Evolutionary conservation across 1,284 basidiomycete genomes (phyloP).

Genomic region (Boletus subluridellus): DNA sequence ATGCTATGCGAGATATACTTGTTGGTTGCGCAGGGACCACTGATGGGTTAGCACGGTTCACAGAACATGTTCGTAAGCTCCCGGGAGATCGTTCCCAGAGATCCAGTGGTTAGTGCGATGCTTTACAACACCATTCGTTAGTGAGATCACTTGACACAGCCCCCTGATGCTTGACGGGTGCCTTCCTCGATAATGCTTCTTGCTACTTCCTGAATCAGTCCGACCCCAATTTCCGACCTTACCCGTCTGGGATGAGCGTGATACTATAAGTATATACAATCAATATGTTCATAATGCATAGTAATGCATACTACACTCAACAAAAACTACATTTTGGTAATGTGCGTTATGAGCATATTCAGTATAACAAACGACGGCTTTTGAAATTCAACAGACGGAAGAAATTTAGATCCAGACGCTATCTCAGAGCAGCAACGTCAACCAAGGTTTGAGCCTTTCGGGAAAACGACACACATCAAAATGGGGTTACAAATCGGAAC

Average conservation of each 20-base stretch:
- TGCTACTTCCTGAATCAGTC: conserved; percentile 20
- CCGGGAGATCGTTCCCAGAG: conserved; percentile 12
- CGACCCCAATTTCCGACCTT: conserved; percentile 17
- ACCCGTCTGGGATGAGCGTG: background rate
- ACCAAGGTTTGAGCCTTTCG: conserved; percentile 15
- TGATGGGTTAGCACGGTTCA: conserved; percentile 9
- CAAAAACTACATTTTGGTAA: background rate
- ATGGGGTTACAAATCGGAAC: conserved; percentile 10
- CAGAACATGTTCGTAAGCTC: conserved; percentile 6
- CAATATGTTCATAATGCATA: background rate
- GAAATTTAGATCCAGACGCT: conserved; percentile 2
- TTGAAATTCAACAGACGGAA: conserved; percentile 6
- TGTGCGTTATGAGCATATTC: background rate
- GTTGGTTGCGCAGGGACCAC: background rate
- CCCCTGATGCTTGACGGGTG: conserved; percentile 16
- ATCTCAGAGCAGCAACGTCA: conserved; percentile 13
- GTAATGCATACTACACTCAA: background rate
- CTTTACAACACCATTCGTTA: background rate
- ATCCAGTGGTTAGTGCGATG: background rate
- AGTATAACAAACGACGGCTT: background rate
- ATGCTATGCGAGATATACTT: conserved; percentile 10
- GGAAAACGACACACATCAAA: conserved; percentile 7
- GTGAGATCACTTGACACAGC: conserved; percentile 13
- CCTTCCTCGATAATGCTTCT: conserved; percentile 19
- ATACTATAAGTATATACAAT: background rate